A percentile compares a stretch with the other conserved stretches of the same genome.
These are phyloP conservation scores for Zygnema cylindricum DNA, from an alignment of 139 green algal genomes.

Conservation along the genomic window DNA sequence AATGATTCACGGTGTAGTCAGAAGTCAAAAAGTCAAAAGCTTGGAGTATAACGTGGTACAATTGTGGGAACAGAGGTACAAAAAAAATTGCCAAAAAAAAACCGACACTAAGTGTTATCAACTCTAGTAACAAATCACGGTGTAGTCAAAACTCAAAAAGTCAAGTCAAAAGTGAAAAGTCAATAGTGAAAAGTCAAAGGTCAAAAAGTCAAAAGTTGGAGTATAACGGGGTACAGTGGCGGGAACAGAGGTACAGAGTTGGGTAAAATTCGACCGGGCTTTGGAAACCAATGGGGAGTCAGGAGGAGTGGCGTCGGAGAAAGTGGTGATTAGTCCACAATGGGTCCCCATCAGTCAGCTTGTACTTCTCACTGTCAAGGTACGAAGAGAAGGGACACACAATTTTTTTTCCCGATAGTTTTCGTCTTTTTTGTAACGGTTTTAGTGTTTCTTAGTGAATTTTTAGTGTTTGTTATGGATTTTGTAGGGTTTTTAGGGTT, in stretches of 20 bases:
- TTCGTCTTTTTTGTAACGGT: too few species aligned
- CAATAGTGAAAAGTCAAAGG: not conserved
- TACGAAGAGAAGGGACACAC: too few species aligned
- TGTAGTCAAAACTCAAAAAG: not conserved
- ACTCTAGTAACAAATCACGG: not conserved
- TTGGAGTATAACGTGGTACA: too few species aligned
- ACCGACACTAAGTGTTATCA: not conserved
- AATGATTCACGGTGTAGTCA: too few species aligned
- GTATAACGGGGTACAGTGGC: not conserved
- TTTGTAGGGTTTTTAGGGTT: too few species aligned
- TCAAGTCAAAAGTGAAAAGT: not conserved
- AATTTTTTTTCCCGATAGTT: too few species aligned
- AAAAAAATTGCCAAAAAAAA: not conserved
- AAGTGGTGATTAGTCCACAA: slow-evolving; percentile 55
- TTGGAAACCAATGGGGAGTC: slow-evolving; percentile 53
- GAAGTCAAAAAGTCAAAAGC: too few species aligned
- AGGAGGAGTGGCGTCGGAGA: slow-evolving; percentile 48
- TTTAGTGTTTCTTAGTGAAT: too few species aligned
- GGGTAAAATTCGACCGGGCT: slow-evolving; percentile 58
- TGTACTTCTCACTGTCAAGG: slow-evolving; percentile 61
- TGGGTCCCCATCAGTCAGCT: slow-evolving; percentile 62
- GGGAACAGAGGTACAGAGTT: slow-evolving; percentile 32
- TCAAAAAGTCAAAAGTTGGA: not conserved
- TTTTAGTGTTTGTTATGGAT: too few species aligned
- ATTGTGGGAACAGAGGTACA: too few species aligned